Conservation (phyloP, 2,329 filamentous ascomycete genomes). For the Colletotrichum magnum region DNA sequence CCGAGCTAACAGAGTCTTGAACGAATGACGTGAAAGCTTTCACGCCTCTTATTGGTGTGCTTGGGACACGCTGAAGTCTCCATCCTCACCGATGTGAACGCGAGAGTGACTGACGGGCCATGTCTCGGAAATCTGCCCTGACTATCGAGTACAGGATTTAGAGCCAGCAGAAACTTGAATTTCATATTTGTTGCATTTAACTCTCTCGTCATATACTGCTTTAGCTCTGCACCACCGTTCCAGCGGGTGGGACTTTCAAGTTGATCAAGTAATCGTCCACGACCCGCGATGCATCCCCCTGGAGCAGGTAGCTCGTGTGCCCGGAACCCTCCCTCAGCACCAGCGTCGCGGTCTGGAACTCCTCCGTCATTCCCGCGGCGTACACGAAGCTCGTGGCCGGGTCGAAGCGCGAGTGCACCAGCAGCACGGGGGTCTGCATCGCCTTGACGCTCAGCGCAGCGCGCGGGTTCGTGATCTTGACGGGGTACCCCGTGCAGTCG, state of each 20-base stretch:
- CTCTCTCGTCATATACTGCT: too few species aligned
- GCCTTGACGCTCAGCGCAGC: conserved; percentile 18
- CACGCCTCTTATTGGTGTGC: too few species aligned
- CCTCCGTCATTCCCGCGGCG: conserved; percentile 27
- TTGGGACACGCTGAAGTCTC: too few species aligned
- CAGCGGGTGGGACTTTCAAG: conserved; percentile 24
- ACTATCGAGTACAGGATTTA: too few species aligned
- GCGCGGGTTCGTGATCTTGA: conserved; percentile 31
- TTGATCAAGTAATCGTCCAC: conserved; percentile 31
- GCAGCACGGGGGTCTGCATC: conserved; percentile 23
- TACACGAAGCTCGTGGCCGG: conserved; percentile 32
- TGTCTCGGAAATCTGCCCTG: too few species aligned
- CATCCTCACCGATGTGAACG: too few species aligned
- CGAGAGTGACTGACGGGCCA: too few species aligned
- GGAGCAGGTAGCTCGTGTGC: conserved; percentile 29
- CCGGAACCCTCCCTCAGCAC: conserved; percentile 31
- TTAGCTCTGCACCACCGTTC: conserved; percentile 23
- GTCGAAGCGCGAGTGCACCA: conserved; percentile 32
- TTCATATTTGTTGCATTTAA: too few species aligned
- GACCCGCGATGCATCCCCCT: conserved; percentile 22
- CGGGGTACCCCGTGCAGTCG: conserved; percentile 37
- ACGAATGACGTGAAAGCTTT: too few species aligned
- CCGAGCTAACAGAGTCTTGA: too few species aligned
- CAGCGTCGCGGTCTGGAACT: conserved; percentile 24
- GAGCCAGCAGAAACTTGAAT: too few species aligned